A percentile compares a stretch with the other conserved stretches of the same genome.
Conservation (phyloP, 2,329 filamentous ascomycete genomes). For the Phyllosticta paracitricarpa region DNA sequence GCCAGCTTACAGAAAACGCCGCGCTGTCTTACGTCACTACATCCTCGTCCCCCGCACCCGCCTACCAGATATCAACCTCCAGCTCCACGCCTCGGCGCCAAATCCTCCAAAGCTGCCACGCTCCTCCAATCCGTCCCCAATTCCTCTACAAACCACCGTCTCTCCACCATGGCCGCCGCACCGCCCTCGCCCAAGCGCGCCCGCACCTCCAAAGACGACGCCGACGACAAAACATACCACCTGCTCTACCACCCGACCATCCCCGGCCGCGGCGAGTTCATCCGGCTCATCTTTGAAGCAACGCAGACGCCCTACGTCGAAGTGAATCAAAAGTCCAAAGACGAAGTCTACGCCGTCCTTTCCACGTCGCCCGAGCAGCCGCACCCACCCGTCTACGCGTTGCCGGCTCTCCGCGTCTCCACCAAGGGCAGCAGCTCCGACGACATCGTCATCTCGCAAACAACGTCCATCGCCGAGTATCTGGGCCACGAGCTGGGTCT, state of each 20-base stretch:
- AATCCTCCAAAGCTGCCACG: not conserved
- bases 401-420: constrained; percentile 50
- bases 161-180: constrained; percentile 10
- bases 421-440: constrained; percentile 35
- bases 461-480: constrained; percentile 63
- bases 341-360: constrained; percentile 44
- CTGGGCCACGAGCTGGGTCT: constrained; percentile 44
- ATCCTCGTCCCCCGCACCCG: not conserved
- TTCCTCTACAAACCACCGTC: not conserved
- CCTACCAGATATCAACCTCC: not conserved
- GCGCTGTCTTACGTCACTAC: not conserved
- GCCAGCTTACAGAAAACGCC: not conserved
- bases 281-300: constrained; percentile 65
- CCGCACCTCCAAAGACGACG: constrained; percentile 20
- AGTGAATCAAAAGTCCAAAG: constrained; percentile 38
- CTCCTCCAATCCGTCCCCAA: not conserved
- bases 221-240: constrained; percentile 38
- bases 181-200: constrained; percentile 16
- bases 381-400: constrained; percentile 53
- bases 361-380: constrained; percentile 30
- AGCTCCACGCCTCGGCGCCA: not conserved
- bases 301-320: constrained; percentile 56
- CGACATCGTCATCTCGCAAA: constrained; percentile 57
- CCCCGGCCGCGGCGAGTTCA: constrained; percentile 64
- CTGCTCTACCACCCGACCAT: constrained; percentile 63